phyloP scores from a whole-genome alignment of 257 asterid species.

The Phtheirospermum japonicum region DNA sequence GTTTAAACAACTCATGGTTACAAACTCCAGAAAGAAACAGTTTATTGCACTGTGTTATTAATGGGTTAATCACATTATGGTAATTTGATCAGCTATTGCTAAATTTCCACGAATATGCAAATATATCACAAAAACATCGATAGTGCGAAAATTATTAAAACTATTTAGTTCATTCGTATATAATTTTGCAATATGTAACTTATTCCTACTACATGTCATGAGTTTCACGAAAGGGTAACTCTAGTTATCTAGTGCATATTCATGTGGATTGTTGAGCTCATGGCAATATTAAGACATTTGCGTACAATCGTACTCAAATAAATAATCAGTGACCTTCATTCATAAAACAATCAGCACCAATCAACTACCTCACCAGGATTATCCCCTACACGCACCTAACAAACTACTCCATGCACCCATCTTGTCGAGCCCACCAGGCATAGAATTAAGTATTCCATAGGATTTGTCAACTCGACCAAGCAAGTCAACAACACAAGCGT shows the following conservation, averaged over 20 bases:
- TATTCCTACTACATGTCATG: neutral
- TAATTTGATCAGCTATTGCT: neutral
- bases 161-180: too few species aligned
- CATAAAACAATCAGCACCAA: neutral
- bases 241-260: neutral
- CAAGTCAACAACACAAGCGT: constrained; percentile 75
- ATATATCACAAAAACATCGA: too few species aligned
- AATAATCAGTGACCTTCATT: neutral
- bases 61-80: too few species aligned
- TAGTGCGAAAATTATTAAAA: too few species aligned
- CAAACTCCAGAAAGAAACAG: neutral
- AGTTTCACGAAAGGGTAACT: neutral
- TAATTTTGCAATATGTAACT: too few species aligned
- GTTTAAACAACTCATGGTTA: neutral
- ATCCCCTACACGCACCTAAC: constrained; percentile 76
- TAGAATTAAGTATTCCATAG: constrained; percentile 41
- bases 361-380: neutral
- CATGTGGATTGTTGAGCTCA: too few species aligned
- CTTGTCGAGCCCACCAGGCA: constrained; percentile 51
- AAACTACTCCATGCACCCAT: constrained; percentile 84
- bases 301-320: neutral
- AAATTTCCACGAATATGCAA: neutral
- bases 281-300: too few species aligned
- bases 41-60: neutral
- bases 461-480: constrained; percentile 86